A percentile compares a stretch with the other conserved stretches of the same genome.
These are phyloP conservation scores for Hyphopichia burtonii DNA, from an alignment of 1,139 yeast species.

Conservation along the genomic window DNA sequence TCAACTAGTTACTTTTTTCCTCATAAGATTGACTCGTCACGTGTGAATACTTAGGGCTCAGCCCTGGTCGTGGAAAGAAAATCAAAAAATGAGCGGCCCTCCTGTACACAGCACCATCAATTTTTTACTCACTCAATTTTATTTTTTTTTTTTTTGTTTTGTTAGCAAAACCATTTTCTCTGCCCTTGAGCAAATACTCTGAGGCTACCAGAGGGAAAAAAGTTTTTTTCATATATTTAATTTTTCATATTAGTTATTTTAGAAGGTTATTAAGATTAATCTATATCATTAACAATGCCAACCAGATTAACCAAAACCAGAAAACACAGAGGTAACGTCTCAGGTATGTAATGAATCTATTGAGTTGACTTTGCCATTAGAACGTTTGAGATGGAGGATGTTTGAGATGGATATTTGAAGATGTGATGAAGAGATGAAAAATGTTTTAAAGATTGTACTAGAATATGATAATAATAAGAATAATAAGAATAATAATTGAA, in stretches of 20 bases:
- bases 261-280: constrained; percentile 12
- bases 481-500: too few relatives aligned
- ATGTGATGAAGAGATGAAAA: too few relatives aligned
- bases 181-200: not conserved
- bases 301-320: constrained; percentile 99
- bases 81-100: too few relatives aligned
- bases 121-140: not conserved
- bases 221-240: constrained; percentile 3
- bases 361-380: not conserved
- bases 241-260: constrained; percentile 1
- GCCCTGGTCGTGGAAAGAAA: too few relatives aligned
- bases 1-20: too few relatives aligned
- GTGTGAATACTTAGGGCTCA: not conserved
- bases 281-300: constrained; percentile 69
- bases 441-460: too few relatives aligned
- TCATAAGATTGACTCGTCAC: not conserved
- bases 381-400: not conserved
- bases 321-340: constrained; percentile 99
- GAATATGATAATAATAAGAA: too few relatives aligned
- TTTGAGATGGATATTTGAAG: not conserved
- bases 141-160: not conserved
- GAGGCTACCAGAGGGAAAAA: not conserved
- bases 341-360: constrained; percentile 65
- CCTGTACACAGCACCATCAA: not conserved
- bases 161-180: not conserved